Percentiles rank a stretch among this genome's conserved stretches.
Evolutionary conservation across 257 asterid genomes (phyloP).

Genomic region (Anisodus acutangulus): DNA sequence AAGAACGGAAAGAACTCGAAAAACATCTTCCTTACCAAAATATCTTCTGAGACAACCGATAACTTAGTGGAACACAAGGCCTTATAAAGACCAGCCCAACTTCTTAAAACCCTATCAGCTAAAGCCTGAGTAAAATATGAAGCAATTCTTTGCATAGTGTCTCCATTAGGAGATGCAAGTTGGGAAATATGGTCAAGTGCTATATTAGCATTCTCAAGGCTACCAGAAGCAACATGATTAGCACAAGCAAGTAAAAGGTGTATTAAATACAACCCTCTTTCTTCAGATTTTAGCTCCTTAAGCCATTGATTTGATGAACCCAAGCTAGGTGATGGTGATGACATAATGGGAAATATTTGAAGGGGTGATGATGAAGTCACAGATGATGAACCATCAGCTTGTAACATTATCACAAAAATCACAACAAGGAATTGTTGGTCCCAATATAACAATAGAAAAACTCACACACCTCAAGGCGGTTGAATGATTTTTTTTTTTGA

Average conservation of each 20-base stretch:
- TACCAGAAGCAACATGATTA: constrained; percentile 74
- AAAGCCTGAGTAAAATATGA: constrained; percentile 81
- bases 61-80: constrained; percentile 69
- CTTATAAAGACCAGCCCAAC: constrained; percentile 84
- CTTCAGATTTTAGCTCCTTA: constrained; percentile 85
- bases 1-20: constrained; percentile 75
- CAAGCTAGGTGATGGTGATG: constrained; percentile 57
- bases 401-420: constrained; percentile 57
- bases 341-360: constrained; percentile 63
- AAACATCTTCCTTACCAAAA: constrained; percentile 76
- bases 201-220: constrained; percentile 78
- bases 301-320: constrained; percentile 81
- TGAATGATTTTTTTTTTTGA: not conserved
- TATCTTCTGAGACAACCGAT: constrained; percentile 55
- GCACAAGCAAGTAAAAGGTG: constrained; percentile 86
- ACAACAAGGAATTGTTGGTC: constrained; percentile 1
- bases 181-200: constrained; percentile 91
- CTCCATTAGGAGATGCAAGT: constrained; percentile 83
- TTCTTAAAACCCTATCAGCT: constrained; percentile 75
- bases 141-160: constrained; percentile 93
- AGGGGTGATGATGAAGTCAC: constrained; percentile 69
- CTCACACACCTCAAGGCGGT: not conserved
- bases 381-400: constrained; percentile 91
- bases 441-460: not conserved
- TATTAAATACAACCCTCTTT: constrained; percentile 80